Evolutionary conservation across 768 basidiomycete genomes (phyloP), one percentile per base, ranked within the genome.

Genomic region (Clavulina sp.): DNA sequence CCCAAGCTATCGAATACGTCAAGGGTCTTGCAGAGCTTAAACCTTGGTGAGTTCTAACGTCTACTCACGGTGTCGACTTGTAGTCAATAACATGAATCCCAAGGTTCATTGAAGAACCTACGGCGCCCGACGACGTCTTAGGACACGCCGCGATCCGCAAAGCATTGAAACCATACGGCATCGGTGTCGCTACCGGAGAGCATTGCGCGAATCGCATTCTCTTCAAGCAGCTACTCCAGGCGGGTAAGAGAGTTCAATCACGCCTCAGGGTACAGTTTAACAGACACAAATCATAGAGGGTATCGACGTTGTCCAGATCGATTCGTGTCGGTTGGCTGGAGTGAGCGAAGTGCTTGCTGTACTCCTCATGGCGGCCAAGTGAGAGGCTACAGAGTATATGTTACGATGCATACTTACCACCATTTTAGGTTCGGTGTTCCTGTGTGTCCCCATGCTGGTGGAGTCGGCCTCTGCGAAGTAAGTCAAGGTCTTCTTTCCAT

Each of bases 221-320:
- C n/a, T 93, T 93, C 75, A 93, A 93, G 68, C 92, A 93, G 63
- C 71, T 95, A 4, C 71, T 96, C 9, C 87, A 89, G 49, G 64
- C 68, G n/a, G n/a, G n/a, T 23, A n/a, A n/a, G n/a, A n/a, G n/a
- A n/a, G n/a, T n/a, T n/a, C 36, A 9, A 38, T 38, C 19, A 19
- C 13, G 13, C 36, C 9, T 19, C 19, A 59, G 79, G 79, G 0
- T n/a, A n/a, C n/a, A n/a, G n/a, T n/a, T n/a, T n/a, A n/a, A n/a
- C n/a, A n/a, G n/a, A n/a, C n/a, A n/a, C n/a, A n/a, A n/a, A n/a
- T n/a, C n/a, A n/a, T n/a, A 29, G 78, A 87, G 28, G 91, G 92
- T 3, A 88, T 97, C 61, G 92, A 97, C 59, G 92, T 95, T 26
- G 81, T 78, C 57, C 92, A 96, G 62, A 91, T 96, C 60, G 92